These are phyloP conservation scores for Pestalotiopsis sp. DNA, from an alignment of 2,329 filamentous ascomycete species.

Conservation along the genomic window DNA sequence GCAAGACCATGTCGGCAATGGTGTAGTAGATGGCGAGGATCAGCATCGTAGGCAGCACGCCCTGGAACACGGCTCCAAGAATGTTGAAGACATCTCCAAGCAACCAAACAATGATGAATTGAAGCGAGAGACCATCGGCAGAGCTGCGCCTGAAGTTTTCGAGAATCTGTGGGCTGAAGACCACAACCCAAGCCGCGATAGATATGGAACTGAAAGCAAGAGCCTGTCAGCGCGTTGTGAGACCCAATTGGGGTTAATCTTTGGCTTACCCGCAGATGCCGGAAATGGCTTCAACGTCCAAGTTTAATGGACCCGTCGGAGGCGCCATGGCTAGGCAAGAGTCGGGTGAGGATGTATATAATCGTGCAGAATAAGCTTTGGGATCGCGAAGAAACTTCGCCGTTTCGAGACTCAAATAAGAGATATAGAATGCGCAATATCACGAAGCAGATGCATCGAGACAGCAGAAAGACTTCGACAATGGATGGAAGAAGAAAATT, in stretches of 20 bases:
- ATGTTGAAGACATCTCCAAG: slow-evolving; percentile 97
- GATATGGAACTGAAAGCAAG: slow-evolving; percentile 73
- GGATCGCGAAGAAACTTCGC: background rate
- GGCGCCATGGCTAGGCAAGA: slow-evolving; percentile 46
- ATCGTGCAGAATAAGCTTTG: background rate
- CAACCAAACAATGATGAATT: slow-evolving; percentile 93
- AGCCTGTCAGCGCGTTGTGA: background rate
- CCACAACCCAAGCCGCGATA: slow-evolving; percentile 96
- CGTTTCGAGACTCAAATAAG: background rate
- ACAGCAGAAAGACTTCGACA: background rate
- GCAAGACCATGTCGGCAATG: slow-evolving; percentile 83
- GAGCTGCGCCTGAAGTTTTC: slow-evolving; percentile 88
- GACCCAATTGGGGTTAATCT: background rate
- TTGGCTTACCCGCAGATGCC: slow-evolving; percentile 77
- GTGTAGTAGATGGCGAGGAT: slow-evolving; percentile 96
- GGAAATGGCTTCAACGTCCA: slow-evolving; percentile 86
- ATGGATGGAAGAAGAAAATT: background rate
- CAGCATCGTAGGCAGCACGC: slow-evolving; percentile 90
- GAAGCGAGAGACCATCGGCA: slow-evolving; percentile 84
- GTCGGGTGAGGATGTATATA: background rate
- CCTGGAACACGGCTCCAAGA: slow-evolving; percentile 86
- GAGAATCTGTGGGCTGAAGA: slow-evolving; percentile 96
- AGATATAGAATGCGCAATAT: background rate
- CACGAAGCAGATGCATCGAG: background rate
- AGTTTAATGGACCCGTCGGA: slow-evolving; percentile 56